Evolutionary conservation across 257 asterid genomes (phyloP).

Genomic region (Solanum rostratum): DNA sequence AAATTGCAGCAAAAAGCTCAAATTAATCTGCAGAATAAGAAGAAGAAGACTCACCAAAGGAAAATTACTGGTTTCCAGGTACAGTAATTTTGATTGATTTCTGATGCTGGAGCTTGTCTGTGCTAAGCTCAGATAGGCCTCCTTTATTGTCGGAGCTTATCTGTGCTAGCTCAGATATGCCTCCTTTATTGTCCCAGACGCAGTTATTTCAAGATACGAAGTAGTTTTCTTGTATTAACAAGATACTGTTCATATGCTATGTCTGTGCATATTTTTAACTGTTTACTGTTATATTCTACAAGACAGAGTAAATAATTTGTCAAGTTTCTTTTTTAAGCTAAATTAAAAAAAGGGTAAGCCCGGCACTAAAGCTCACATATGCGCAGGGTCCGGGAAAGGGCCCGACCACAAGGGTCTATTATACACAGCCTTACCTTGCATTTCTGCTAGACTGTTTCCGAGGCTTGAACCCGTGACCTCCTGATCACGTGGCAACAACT

Average conservation of each 20-base stretch:
- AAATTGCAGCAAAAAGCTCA: conserved; percentile 67
- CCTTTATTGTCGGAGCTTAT: background rate
- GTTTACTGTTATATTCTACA: background rate
- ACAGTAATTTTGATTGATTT: background rate
- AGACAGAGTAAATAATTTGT: background rate
- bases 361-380: too few species aligned
- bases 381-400: too few species aligned
- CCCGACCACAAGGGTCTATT: too few species aligned
- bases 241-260: background rate
- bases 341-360: too few species aligned
- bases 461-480: too few species aligned
- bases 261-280: background rate
- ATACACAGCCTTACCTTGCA: too few species aligned
- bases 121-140: background rate
- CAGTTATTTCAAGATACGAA: background rate
- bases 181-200: background rate
- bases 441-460: too few species aligned
- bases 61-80: conserved; percentile 99
- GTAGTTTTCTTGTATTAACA: background rate
- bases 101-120: background rate
- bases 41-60: conserved; percentile 80
- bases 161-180: background rate
- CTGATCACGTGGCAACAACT: too few species aligned
- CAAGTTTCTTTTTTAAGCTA: background rate
- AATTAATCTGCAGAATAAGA: conserved; percentile 84